A percentile compares a stretch with the other conserved stretches of the same genome.
Evolutionary conservation across 345 rosid species (phyloP).

Genomic region (Mangifera indica): DNA sequence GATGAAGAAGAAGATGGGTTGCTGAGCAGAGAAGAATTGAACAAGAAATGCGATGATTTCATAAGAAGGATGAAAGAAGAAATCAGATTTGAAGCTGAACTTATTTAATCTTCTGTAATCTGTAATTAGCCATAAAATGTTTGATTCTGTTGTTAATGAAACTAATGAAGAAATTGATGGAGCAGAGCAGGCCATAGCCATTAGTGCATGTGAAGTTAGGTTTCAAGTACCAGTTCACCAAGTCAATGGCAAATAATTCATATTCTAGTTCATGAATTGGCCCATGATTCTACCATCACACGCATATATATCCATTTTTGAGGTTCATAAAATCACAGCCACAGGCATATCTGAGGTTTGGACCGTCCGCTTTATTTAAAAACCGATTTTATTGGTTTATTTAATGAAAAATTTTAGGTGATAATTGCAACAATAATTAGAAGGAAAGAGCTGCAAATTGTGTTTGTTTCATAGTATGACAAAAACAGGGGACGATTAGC

Average conservation of each 20-base stretch:
- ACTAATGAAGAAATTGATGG: not conserved
- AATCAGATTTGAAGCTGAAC: constrained; percentile 34
- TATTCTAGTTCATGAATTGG: too few species aligned
- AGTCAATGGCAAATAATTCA: too few species aligned
- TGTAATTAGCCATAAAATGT: not conserved
- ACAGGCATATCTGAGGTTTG: too few species aligned
- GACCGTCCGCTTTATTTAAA: too few species aligned
- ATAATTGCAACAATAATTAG: too few species aligned
- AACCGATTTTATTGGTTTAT: too few species aligned
- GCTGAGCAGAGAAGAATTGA: constrained; percentile 55
- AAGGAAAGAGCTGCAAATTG: too few species aligned
- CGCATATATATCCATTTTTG: too few species aligned
- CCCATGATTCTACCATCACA: too few species aligned
- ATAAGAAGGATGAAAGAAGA: constrained; percentile 54
- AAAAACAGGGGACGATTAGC: too few species aligned
- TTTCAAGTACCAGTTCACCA: constrained; percentile 9
- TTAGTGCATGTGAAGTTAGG: constrained; percentile 1
- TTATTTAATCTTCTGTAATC: not conserved
- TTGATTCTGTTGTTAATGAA: not conserved
- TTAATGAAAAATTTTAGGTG: not conserved
- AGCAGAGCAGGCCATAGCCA: constrained; percentile 3
- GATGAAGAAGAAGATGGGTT: constrained; percentile 17
- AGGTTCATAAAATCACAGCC: too few species aligned
- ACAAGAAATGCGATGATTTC: constrained; percentile 71
- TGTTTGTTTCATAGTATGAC: too few species aligned